Evolutionary conservation across 2,329 filamentous ascomycete species (phyloP).

Genomic region (Harringtonia aguacate): DNA sequence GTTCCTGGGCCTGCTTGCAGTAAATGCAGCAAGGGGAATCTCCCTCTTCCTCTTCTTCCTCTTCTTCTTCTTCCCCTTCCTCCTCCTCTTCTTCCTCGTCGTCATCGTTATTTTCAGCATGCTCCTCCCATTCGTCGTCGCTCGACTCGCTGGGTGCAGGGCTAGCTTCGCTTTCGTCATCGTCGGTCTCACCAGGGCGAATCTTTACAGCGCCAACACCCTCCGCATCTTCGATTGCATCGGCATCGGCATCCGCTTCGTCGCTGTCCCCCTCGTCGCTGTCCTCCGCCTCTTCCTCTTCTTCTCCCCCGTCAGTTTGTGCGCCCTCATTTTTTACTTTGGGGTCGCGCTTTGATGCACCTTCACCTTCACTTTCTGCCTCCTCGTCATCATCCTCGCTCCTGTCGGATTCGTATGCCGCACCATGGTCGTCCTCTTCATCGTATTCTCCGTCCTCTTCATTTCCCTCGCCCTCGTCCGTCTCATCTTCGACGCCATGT

Average conservation of each 20-base stretch:
- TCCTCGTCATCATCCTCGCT: slow-evolving; percentile 19
- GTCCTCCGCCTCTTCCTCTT: slow-evolving; percentile 18
- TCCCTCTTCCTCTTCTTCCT: slow-evolving; percentile 37
- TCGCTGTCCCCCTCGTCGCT: slow-evolving; percentile 19
- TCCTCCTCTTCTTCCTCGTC: slow-evolving; percentile 42
- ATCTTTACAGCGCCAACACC: slow-evolving; percentile 48
- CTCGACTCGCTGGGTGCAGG: slow-evolving; percentile 31
- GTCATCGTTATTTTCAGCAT: slow-evolving; percentile 37
- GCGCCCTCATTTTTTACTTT: slow-evolving; percentile 16
- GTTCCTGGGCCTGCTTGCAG: slow-evolving; percentile 72
- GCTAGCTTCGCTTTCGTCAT: slow-evolving; percentile 27
- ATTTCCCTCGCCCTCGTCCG: slow-evolving; percentile 22
- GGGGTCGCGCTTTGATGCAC: slow-evolving; percentile 16
- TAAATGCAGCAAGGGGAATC: slow-evolving; percentile 47
- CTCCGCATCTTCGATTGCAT: slow-evolving; percentile 38
- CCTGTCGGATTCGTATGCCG: slow-evolving; percentile 13
- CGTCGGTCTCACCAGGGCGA: slow-evolving; percentile 37
- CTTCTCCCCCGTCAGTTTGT: slow-evolving; percentile 19
- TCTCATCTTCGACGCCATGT: slow-evolving; percentile 21
- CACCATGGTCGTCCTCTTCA: slow-evolving; percentile 19
- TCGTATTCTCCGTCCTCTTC: slow-evolving; percentile 17
- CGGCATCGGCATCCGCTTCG: slow-evolving; percentile 17
- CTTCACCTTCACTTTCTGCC: slow-evolving; percentile 12
- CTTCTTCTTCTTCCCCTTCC: slow-evolving; percentile 63
- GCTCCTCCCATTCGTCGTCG: slow-evolving; percentile 49